phyloP scores from a whole-genome alignment of 1,284 basidiomycete genomes.

The Cryptococcus depauperatus region DNA sequence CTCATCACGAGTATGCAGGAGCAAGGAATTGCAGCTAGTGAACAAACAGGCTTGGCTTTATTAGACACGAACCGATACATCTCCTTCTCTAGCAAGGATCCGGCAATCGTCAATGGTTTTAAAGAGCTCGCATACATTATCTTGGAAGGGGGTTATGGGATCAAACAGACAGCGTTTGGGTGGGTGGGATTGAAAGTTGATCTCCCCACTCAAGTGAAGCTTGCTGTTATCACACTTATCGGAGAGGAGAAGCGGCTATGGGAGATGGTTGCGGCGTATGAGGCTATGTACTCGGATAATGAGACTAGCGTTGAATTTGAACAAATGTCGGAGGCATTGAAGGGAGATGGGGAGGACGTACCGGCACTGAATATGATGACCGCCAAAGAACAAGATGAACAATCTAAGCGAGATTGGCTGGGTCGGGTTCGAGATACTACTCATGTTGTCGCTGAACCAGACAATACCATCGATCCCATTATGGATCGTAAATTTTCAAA shows the following conservation, averaged over 20 bases:
- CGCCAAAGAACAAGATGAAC: constrained; percentile 7
- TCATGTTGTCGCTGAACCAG: no score
- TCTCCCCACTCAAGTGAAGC: constrained; percentile 4
- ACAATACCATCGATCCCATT: no score
- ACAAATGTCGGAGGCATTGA: neutral
- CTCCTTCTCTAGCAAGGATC: neutral
- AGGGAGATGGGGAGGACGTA: constrained; percentile 10
- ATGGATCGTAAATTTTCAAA: constrained; percentile 4
- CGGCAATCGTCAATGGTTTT: constrained; percentile 2
- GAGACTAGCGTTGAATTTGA: neutral
- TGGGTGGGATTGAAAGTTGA: neutral
- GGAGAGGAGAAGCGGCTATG: constrained; percentile 8
- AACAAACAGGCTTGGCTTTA: constrained; percentile 8
- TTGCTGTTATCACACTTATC: constrained; percentile 9
- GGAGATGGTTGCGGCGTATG: constrained; percentile 9
- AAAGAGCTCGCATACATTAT: constrained; percentile 6
- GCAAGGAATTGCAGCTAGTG: constrained; percentile 3
- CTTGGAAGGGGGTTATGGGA: constrained; percentile 9
- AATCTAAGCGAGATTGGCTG: constrained; percentile 11
- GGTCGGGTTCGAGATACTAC: constrained; percentile 1
- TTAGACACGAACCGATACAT: constrained; percentile 8
- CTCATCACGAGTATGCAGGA: constrained; percentile 10
- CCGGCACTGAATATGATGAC: constrained; percentile 12
- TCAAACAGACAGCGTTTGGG: constrained; percentile 4
- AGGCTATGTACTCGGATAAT: constrained; percentile 6